Evolutionary conservation across 441 rosid genomes (phyloP), one percentile per base, ranked within the genome.

Genomic region (Populus hybrid): DNA sequence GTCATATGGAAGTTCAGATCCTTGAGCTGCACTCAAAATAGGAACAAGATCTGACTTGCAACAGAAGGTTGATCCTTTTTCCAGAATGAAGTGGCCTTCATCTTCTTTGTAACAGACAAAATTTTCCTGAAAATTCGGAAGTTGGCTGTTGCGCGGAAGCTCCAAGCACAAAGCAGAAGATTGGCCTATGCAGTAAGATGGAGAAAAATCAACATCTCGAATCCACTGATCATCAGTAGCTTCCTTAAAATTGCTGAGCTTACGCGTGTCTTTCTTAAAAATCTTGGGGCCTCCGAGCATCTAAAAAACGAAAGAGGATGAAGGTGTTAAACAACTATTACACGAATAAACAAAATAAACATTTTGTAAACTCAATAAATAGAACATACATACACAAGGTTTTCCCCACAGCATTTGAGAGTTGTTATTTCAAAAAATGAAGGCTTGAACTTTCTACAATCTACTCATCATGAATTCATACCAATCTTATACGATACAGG

Each of bases 21-120:
- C 87, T 9, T 65, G 67, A 31, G 97, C 88, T 67, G 92, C 91
- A 50, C 84, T 68, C n/a, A 93, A 89, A 3, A 89, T 82, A 9
- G 95, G 94, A 42, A 89, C 93, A 4, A 91, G 86, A 70, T 77
- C 80, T 18, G 20, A 73, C 72, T 78, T 56, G 7, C 75, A 53
- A 10, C 94, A 90, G 76, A 78, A 93, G 71, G 87, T 26, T 74
- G 28, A 56, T 63, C 85, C 84, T 83, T 89, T 74, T 78, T 79
- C 83, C 67, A 86, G n/a, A 50, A 50, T 9, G 42, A 89, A 77
- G 10, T 28, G 29, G 2, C 78, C 80, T 11, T 35, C 20, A n/a
- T 9, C 76, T 86, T 86, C 88, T 73, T 75, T 81, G 45, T 85
- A 91, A 77, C 75, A 80, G 28, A 80, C 82, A 50, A 90, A 90